Base-by-base conservation (phyloP, 306 rosid species). In the Prinsepia uniflora region DNA sequence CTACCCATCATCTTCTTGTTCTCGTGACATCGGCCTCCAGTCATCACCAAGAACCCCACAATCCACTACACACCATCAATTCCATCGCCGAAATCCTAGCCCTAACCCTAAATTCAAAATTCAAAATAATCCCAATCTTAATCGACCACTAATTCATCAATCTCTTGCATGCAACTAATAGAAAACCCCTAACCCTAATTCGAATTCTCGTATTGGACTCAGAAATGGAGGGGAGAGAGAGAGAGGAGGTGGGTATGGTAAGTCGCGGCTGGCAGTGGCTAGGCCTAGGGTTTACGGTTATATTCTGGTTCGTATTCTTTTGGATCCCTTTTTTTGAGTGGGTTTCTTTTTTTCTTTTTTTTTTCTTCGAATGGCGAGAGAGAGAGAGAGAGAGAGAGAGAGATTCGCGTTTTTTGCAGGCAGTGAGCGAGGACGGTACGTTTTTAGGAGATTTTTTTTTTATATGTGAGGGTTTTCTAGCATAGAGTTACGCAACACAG, bases 1-100 rank as follows among this genome's bases (percentile, higher is more conserved):
- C 81, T 71, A 72, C 85, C 88, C 83, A 76, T 79, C 95, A 78
- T 83, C 69, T 73, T 79, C 86, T 62, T 75, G 81, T 78, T 72
- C 81, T 81, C 89, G 82, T 79, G 86, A 82, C 92, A 95, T 91
- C 86, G 86, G 71, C 53, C 86, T 66, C 84, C 93, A 80, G 90
- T 89, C 97, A 95, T 91, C 82, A 76, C 83, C 99, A 78, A 85
- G 56, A 84, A 80, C 76, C 79, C 78, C 44, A 55, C 68, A 44
- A 71, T 70, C 78, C 79, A 22, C 63, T 72, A 56, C 65, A 68
- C 40, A 63, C 66, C 58, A 72, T 72, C 73, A 84, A 82, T 80
- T 78, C 97, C 99, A 95, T 95, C 76, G 59, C 76, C 74, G n/a
- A 80, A 78, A 78, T 76, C 86, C 81, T 78, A 75, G 63, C 76